Conservation (phyloP, 2,329 filamentous ascomycete genomes). For the Scortechinia acanthostroma region DNA sequence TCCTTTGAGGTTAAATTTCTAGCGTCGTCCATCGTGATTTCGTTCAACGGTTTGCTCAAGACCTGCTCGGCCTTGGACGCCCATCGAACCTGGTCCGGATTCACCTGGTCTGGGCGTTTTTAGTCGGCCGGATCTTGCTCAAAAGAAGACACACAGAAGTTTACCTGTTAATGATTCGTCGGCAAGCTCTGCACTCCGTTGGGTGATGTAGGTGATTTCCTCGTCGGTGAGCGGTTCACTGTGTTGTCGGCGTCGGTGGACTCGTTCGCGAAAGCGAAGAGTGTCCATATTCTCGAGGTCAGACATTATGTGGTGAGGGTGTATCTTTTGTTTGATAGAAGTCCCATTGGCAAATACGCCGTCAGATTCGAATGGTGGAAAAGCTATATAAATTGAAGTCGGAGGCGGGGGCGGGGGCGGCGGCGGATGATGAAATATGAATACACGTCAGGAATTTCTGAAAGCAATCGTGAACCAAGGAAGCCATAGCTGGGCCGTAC, state of each 20-base stretch:
- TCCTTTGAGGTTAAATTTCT: slow-evolving; percentile 6
- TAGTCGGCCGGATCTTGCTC: too few species aligned
- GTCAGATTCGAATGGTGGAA: too few species aligned
- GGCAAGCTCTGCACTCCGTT: slow-evolving; percentile 7
- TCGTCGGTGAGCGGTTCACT: slow-evolving; percentile 7
- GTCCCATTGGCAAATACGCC: too few species aligned
- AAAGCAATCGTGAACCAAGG: too few species aligned
- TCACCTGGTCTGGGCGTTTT: background rate
- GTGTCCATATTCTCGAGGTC: background rate
- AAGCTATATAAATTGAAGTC: too few species aligned
- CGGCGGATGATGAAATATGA: too few species aligned
- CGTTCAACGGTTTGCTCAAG: slow-evolving; percentile 7
- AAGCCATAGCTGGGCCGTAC: too few species aligned
- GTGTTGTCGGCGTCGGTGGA: slow-evolving; percentile 5
- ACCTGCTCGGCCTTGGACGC: slow-evolving; percentile 5
- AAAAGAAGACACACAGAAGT: too few species aligned
- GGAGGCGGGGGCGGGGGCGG: too few species aligned
- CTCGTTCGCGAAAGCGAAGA: background rate
- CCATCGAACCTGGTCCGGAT: slow-evolving; percentile 7
- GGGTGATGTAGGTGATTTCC: slow-evolving; percentile 7
- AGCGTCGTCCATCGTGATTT: slow-evolving; percentile 6
- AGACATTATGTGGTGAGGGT: too few species aligned
- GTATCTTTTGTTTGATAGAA: too few species aligned
- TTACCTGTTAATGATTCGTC: slow-evolving; percentile 4
- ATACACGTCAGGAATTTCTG: too few species aligned